Base-by-base conservation (phyloP, 805 yeast genomes). In the Cyberlindnera mycetangii region DNA sequence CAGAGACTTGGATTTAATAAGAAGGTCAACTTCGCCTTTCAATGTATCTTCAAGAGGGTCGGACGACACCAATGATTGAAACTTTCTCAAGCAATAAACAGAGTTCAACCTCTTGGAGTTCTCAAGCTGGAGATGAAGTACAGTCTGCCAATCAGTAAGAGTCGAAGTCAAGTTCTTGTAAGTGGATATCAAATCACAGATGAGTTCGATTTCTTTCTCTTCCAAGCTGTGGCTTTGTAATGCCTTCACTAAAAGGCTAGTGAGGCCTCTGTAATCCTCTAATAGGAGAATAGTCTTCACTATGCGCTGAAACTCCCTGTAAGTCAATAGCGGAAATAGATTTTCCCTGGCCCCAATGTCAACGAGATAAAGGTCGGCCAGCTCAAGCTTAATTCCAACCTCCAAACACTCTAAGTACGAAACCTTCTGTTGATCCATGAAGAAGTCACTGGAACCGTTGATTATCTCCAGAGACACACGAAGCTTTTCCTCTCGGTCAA, bases 321-420 rank as follows among this genome's bases (percentile, higher is more conserved):
- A 68, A 8, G 69, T 66, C 38, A 65, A 51, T 37, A 67, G 60
- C 5, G 70, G 61, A 46, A 69, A 69, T 5, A 66, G 63, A 45
- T 66, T 70, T 24, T 64, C 50, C 4, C 47, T 43, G 0, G 49
- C 32, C n/a, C 54, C 37, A 2, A 51, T 30, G 52, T 28, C 58
- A 53, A 42, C 58, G 46, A 53, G 56, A 55, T 51, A 66, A 60
- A 28, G 53, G 18, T 57, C 71, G 56, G 70, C 52, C 45, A 66
- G 43, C 52, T 66, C 52, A 49, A 68, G 40, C 54, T 63, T 52
- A 52, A 66, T n/a, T 36, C 66, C 42, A 52, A 60, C 42, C 48
- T 55, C 42, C 52, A 56, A 35, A 44, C 51, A 10, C 41, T 39
- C 44, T 55, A 65, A 42, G 56, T 60, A 21, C 51, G 49, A 40